phyloP scores from a whole-genome alignment of 2,329 filamentous ascomycete genomes.

The Fusarium virguliforme region DNA sequence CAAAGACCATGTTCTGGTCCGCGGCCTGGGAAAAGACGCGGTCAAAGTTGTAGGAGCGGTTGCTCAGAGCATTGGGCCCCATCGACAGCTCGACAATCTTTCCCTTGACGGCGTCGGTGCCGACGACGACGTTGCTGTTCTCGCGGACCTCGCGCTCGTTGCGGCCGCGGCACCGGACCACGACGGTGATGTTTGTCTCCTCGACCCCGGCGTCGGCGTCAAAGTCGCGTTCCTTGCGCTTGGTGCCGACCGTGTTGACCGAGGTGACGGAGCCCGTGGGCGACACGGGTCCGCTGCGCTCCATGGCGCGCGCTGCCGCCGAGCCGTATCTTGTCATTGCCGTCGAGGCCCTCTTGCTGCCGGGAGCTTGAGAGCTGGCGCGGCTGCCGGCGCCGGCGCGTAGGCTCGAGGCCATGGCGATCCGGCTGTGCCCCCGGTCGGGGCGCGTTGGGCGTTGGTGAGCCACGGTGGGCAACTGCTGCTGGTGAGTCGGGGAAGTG shows the following conservation, averaged over 20 bases:
- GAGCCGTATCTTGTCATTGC: slow-evolving; percentile 48
- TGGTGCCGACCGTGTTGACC: slow-evolving; percentile 75
- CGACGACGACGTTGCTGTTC: slow-evolving; percentile 94
- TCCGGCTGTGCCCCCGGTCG: slow-evolving; percentile 58
- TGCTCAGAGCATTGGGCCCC: slow-evolving; percentile 92
- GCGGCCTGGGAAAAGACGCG: slow-evolving; percentile 96
- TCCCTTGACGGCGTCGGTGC: slow-evolving; percentile 89
- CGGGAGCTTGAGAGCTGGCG: slow-evolving; percentile 44
- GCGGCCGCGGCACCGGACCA: slow-evolving; percentile 93
- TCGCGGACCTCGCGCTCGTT: slow-evolving; percentile 94
- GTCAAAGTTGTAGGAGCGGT: slow-evolving; percentile 97
- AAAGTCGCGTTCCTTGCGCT: slow-evolving; percentile 91
- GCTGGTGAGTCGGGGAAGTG: slow-evolving; percentile 22
- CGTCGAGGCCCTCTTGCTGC: slow-evolving; percentile 46
- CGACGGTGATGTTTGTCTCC: slow-evolving; percentile 98
- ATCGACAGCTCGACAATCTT: slow-evolving; percentile 89
- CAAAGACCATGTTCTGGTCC: slow-evolving; percentile 93
- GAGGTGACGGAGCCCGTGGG: slow-evolving; percentile 77
- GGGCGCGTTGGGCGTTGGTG: slow-evolving; percentile 57
- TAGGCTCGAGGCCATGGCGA: slow-evolving; percentile 54
- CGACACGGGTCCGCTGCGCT: slow-evolving; percentile 70
- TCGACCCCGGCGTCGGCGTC: slow-evolving; percentile 76
- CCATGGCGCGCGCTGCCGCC: slow-evolving; percentile 41
- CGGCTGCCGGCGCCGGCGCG: slow-evolving; percentile 50
- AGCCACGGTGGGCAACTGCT: slow-evolving; percentile 54